Evolutionary conservation across 2,329 filamentous ascomycete genomes (phyloP).

Genomic region (Botryosphaeria dothidea): DNA sequence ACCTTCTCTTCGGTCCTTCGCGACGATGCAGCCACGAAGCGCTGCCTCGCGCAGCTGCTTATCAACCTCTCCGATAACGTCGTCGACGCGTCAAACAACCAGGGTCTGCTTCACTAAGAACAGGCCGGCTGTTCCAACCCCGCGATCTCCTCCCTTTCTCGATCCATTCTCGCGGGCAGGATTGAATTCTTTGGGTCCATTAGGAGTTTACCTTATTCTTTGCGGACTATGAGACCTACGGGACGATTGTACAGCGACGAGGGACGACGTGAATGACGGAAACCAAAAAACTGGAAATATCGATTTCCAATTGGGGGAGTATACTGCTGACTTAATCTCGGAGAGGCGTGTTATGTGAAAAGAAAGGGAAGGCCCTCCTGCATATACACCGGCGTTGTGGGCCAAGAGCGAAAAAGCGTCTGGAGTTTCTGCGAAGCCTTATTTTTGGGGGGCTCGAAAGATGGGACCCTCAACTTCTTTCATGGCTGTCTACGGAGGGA

Average conservation of each 20-base stretch:
- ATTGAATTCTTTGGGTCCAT: not conserved
- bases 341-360: constrained; percentile 3
- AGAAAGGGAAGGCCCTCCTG: constrained; percentile 4
- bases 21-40: constrained; percentile 95
- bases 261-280: constrained; percentile 10
- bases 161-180: not conserved
- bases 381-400: constrained; percentile 16
- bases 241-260: constrained; percentile 11
- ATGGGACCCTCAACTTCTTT: not conserved
- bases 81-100: constrained; percentile 50
- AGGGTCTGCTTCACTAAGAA: constrained; percentile 35
- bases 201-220: not conserved
- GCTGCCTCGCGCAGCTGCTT: constrained; percentile 92
- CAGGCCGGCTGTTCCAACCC: not conserved
- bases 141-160: not conserved
- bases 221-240: not conserved
- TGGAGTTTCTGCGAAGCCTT: constrained; percentile 11
- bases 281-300: not conserved
- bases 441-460: not conserved
- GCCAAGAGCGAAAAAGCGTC: constrained; percentile 10
- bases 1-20: constrained; percentile 96
- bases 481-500: not conserved
- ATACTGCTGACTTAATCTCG: constrained; percentile 4
- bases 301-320: not conserved
- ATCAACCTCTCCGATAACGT: constrained; percentile 95